These are phyloP conservation scores for Aspergillus sp. DNA, from an alignment of 2,329 filamentous ascomycete species.

Conservation along the genomic window DNA sequence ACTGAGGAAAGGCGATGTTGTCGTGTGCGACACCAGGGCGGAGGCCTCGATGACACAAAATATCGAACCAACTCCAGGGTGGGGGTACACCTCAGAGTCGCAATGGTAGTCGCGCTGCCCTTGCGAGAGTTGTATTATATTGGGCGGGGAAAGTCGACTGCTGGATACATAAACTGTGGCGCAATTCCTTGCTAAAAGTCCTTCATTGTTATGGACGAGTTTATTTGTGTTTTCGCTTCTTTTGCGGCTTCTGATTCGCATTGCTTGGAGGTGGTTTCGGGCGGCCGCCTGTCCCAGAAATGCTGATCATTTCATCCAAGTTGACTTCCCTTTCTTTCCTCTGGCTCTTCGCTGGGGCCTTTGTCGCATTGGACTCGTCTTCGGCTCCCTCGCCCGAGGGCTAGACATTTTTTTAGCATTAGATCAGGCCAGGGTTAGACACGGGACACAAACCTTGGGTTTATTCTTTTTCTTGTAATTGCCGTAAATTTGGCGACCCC, in stretches of 20 bases:
- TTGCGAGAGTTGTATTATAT: neutral
- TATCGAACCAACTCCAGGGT: neutral
- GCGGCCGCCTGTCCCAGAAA: conserved; percentile 31
- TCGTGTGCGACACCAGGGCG: neutral
- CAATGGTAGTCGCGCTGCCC: neutral
- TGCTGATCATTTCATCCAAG: conserved; percentile 28
- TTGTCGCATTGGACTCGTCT: conserved; percentile 14
- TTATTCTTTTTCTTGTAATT: conserved; percentile 39
- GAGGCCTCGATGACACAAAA: neutral
- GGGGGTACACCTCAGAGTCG: neutral
- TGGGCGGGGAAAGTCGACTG: neutral
- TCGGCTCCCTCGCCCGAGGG: conserved; percentile 12
- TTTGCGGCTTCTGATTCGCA: conserved; percentile 20
- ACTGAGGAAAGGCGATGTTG: conserved; percentile 4
- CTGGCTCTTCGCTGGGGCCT: conserved; percentile 1
- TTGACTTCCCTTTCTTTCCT: conserved; percentile 15
- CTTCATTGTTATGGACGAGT: neutral
- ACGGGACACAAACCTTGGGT: conserved; percentile 20
- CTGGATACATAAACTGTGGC: neutral
- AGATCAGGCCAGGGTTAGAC: neutral
- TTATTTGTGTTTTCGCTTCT: conserved; percentile 27
- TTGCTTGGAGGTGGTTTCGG: conserved; percentile 7
- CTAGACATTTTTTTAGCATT: conserved; percentile 6
- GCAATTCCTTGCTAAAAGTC: neutral
- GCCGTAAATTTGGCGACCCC: conserved; percentile 39